These are phyloP conservation scores for Giardia muris DNA, from an alignment of 208 protist genomes.

Conservation along the genomic window DNA sequence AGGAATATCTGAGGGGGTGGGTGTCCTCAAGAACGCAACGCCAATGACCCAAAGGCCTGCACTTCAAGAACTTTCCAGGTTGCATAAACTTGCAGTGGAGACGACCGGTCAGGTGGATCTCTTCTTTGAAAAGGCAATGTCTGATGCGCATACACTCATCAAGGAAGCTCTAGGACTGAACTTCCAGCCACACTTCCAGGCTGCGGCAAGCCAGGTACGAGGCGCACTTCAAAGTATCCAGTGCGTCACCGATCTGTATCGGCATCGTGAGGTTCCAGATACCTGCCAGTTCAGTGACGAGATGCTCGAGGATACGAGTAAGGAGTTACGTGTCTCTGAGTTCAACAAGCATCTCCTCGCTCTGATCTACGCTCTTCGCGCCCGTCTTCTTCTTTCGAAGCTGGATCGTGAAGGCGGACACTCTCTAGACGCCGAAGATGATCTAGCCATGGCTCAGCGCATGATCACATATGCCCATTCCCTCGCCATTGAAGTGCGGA, in stretches of 20 bases:
- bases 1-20: not conserved
- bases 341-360: not conserved
- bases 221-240: not conserved
- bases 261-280: not conserved
- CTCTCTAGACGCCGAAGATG: not conserved
- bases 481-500: not conserved
- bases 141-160: not conserved
- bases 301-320: not conserved
- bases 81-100: not conserved
- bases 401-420: not conserved
- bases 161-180: not conserved
- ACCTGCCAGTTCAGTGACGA: not conserved
- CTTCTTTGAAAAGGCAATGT: not conserved
- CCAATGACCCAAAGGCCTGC: not conserved
- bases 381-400: not conserved
- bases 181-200: not conserved
- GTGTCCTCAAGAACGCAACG: not conserved
- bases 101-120: not conserved
- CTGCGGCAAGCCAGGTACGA: not conserved
- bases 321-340: not conserved
- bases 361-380: not conserved
- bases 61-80: not conserved
- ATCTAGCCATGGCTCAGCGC: not conserved
- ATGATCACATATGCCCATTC: not conserved
- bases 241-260: not conserved